A percentile compares a stretch with the other conserved stretches of the same genome.
phyloP scores from a whole-genome alignment of 1,139 yeast species.

The Hansenula sp. region DNA sequence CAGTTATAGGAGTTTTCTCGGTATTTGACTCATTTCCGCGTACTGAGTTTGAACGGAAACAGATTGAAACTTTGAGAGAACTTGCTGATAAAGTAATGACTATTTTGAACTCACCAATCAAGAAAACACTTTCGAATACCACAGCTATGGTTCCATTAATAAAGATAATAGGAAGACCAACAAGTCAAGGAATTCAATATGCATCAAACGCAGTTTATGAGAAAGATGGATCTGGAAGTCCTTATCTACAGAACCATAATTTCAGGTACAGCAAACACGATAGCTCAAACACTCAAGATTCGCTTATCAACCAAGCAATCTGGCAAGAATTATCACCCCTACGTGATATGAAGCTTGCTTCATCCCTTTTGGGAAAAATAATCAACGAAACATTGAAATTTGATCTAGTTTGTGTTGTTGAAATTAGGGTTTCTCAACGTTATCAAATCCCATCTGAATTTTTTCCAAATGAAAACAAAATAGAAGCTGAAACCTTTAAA shows the following conservation, averaged over 20 bases:
- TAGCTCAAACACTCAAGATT: conserved; percentile 19
- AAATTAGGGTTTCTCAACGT: conserved; percentile 47
- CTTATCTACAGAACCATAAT: conserved; percentile 45
- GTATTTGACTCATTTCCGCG: conserved; percentile 51
- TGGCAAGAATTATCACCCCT: conserved; percentile 37
- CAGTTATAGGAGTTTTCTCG: conserved; percentile 55
- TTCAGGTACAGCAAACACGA: conserved; percentile 36
- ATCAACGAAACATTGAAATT: conserved; percentile 36
- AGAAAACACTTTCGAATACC: not conserved
- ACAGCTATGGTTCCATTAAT: conserved; percentile 14
- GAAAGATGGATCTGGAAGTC: conserved; percentile 58
- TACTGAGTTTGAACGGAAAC: conserved; percentile 31
- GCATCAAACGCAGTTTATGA: conserved; percentile 43
- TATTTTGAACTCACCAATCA: conserved; percentile 33
- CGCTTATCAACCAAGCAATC: conserved; percentile 23
- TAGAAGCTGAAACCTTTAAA: conserved; percentile 41
- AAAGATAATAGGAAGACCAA: conserved; percentile 49
- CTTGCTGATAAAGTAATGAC: conserved; percentile 41
- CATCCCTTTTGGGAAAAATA: conserved; percentile 35
- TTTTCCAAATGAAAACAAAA: conserved; percentile 37
- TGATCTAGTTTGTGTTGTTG: conserved; percentile 52
- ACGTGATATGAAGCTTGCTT: conserved; percentile 41
- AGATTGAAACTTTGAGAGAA: conserved; percentile 32
- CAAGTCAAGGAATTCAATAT: conserved; percentile 31
- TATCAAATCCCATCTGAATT: conserved; percentile 35